Conservation (phyloP, 1,284 basidiomycete species). For the Ceratobasidium sp. region DNA sequence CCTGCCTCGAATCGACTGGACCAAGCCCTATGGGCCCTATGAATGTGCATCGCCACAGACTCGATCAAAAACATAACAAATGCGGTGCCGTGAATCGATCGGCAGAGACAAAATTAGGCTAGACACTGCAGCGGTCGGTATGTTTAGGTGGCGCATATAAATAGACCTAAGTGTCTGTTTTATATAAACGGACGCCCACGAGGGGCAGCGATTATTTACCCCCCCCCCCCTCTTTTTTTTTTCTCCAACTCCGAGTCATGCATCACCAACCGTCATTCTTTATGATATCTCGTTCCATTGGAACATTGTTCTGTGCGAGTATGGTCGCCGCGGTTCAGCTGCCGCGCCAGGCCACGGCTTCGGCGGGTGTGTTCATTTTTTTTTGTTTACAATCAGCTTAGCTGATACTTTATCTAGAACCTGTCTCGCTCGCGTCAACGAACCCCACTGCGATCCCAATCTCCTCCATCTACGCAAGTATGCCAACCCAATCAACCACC, state of each 20-base stretch:
- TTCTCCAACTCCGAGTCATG: too few species aligned
- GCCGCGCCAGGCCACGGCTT: slow-evolving; percentile 22
- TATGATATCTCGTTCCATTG: slow-evolving; percentile 10
- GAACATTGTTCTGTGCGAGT: slow-evolving; percentile 2
- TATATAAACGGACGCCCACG: slow-evolving; percentile 17
- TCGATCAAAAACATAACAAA: too few species aligned
- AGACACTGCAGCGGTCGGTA: background rate
- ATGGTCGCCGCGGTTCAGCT: background rate
- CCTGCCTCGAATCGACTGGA: too few species aligned
- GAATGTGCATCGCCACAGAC: too few species aligned
- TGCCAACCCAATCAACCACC: slow-evolving; percentile 70
- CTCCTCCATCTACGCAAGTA: slow-evolving; percentile 71
- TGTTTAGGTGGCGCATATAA: slow-evolving; percentile 11
- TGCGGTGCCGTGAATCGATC: too few species aligned
- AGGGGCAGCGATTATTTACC: background rate
- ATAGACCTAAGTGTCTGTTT: background rate
- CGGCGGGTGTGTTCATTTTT: background rate
- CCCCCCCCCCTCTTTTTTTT: background rate
- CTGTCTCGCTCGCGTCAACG: slow-evolving; percentile 60
- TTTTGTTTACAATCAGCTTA: background rate
- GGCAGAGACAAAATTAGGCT: slow-evolving; percentile 32
- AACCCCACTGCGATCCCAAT: slow-evolving; percentile 45
- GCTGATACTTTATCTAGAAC: background rate
- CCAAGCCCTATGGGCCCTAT: too few species aligned
- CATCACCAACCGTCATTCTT: slow-evolving; percentile 22